A percentile compares a stretch with the other conserved stretches of the same genome.
phyloP scores from a whole-genome alignment of 345 rosid genomes.

The Populus tremula region DNA sequence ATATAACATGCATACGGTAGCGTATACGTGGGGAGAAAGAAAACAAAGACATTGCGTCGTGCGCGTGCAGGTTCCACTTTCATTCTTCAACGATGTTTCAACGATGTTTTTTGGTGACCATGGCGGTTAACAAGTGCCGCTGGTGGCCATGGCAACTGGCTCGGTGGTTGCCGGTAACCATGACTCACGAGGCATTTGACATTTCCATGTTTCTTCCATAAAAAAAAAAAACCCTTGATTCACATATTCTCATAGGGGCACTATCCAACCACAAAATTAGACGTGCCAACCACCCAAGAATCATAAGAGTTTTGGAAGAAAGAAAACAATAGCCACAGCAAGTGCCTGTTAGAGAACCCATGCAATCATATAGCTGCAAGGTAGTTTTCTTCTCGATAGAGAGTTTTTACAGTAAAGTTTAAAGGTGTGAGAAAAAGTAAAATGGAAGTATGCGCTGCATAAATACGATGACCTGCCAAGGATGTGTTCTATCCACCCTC shows the following conservation, averaged over 20 bases:
- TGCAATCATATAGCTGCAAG: background rate
- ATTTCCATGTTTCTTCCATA: background rate
- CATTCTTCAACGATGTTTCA: background rate
- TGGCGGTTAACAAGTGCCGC: no score
- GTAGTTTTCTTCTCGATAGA: background rate
- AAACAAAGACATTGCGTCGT: background rate
- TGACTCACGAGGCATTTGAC: background rate
- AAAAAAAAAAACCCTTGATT: background rate
- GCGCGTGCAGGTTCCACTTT: background rate
- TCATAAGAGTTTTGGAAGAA: background rate
- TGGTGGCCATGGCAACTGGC: background rate
- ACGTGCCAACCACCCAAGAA: background rate
- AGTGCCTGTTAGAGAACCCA: background rate
- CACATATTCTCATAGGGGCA: background rate
- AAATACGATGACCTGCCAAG: conserved; percentile 9
- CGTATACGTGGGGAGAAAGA: background rate
- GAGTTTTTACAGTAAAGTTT: conserved; percentile 11
- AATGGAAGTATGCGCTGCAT: conserved; percentile 22
- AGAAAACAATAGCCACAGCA: background rate
- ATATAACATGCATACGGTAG: no score
- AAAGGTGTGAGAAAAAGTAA: background rate
- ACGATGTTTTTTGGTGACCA: no score
- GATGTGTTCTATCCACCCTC: conserved; percentile 16
- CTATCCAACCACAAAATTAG: background rate
- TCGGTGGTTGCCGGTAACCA: background rate